Base-by-base conservation (phyloP, 257 asterid genomes). In the Anisodus tanguticus region DNA sequence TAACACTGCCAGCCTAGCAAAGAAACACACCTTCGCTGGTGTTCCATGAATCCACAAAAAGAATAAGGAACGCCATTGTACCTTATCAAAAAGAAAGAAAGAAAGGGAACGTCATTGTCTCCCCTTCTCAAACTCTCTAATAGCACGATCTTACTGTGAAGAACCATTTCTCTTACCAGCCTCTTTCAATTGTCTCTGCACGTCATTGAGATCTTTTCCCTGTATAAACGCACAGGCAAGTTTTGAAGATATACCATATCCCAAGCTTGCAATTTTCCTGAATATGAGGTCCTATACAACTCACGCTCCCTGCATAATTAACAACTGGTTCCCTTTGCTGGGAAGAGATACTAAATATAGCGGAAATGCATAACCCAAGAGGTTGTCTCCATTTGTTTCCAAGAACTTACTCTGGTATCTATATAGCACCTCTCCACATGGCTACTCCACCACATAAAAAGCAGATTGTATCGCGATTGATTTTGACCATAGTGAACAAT, bases 141-240 rank as follows among this genome's bases (percentile, higher is more conserved):
- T 74, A 74, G 59, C 19, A 19, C 7, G 10, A 74, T 47, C 16
- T 72, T 72, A 47, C 11, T 19, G 19, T 72, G 41, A 74, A 47
- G 80, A 22, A 74, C 7, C 80, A 74, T 74, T 74, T 19, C 80
- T 72, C 0, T 49, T 74, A 11, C 62, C 62, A 47, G 62, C 80
- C 60, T 47, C 43, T 49, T 49, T 74, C 80, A 49, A 6, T 11
- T 19, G 80, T 49, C 43, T 74, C 62, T 74, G 8, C 43, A 31
- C 11, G 0, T 12, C 58, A 74, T 74, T 22, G 80, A 74, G 45
- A 74, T 74, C 43, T 74, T 49, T 74, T 74, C 62, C 62, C 80
- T 74, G 80, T 19, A 72, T 22, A 47, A 47, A n/a, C 11, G 80
- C 19, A 6, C 43, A 49, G 19, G 8, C 19, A 74, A 11, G 43